phyloP scores from a whole-genome alignment of 2,329 filamentous ascomycete species.

The Drechslerella dactyloides region DNA sequence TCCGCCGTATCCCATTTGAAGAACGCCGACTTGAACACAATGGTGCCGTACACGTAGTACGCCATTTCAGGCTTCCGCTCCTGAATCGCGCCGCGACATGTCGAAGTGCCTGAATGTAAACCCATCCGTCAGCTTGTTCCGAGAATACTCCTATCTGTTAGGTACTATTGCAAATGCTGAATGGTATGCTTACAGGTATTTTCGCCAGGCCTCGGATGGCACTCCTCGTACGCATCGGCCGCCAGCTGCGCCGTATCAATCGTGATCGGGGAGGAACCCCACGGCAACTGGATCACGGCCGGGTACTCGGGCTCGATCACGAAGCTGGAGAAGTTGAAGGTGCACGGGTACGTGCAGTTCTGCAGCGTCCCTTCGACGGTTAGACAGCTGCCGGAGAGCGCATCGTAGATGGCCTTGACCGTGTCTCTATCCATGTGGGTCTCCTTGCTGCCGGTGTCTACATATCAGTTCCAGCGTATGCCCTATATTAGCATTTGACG shows the following conservation, averaged over 20 bases:
- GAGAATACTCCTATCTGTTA: too few species aligned
- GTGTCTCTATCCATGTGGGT: conserved; percentile 18
- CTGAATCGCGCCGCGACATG: conserved; percentile 38
- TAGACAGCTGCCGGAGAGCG: conserved; percentile 40
- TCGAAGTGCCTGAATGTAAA: conserved; percentile 23
- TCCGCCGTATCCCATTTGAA: conserved; percentile 47
- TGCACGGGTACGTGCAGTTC: conserved; percentile 47
- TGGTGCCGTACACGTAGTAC: conserved; percentile 29
- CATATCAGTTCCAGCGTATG: background rate
- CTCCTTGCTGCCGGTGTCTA: conserved; percentile 40
- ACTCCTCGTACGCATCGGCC: conserved; percentile 31
- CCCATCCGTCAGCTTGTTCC: background rate
- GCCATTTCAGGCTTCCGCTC: conserved; percentile 20
- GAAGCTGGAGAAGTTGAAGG: conserved; percentile 26
- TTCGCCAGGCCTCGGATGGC: conserved; percentile 14
- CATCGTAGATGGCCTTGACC: conserved; percentile 40
- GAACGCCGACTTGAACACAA: conserved; percentile 44
- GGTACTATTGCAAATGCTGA: too few species aligned
- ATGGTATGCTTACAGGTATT: conserved; percentile 27
- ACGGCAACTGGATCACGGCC: conserved; percentile 16
- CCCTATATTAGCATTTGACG: background rate
- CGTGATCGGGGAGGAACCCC: conserved; percentile 25
- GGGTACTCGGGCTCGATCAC: conserved; percentile 33
- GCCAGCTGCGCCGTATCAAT: conserved; percentile 33
- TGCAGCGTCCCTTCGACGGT: conserved; percentile 27